Percentiles rank a stretch among this genome's conserved stretches.
phyloP scores from a whole-genome alignment of 176 grass and related monocot species.

The Lolium rigidum region DNA sequence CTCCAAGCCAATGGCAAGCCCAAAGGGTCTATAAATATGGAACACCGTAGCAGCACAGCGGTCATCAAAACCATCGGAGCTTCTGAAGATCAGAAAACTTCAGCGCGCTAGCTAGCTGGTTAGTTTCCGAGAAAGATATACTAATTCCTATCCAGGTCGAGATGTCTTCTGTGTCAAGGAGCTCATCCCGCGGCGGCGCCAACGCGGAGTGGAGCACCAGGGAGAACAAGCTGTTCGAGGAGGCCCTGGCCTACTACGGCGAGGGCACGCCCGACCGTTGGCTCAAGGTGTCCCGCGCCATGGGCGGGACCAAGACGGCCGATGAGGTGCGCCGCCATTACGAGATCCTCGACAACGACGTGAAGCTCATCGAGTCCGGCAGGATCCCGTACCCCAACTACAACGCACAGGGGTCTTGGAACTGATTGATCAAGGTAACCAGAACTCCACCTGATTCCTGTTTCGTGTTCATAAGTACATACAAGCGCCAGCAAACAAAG shows the following conservation, averaged over 20 bases:
- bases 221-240: slow-evolving; percentile 93
- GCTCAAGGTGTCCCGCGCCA: slow-evolving; percentile 77
- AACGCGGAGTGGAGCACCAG: slow-evolving; percentile 57
- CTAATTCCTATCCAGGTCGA: slow-evolving; percentile 4
- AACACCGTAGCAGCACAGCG: slow-evolving; percentile 28
- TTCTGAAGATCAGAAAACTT: slow-evolving; percentile 18
- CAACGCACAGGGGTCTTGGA: slow-evolving; percentile 52
- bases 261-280: slow-evolving; percentile 86
- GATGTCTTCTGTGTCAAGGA: slow-evolving; percentile 60
- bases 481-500: neutral
- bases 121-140: slow-evolving; percentile 28
- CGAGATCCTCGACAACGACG: slow-evolving; percentile 66
- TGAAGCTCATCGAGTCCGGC: slow-evolving; percentile 61
- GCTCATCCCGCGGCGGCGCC: slow-evolving; percentile 37
- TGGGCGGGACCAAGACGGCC: slow-evolving; percentile 73
- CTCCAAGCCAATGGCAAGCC: no score
- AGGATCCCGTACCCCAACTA: slow-evolving; percentile 72
- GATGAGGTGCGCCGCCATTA: slow-evolving; percentile 83
- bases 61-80: slow-evolving; percentile 38
- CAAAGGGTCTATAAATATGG: slow-evolving; percentile 53
- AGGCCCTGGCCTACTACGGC: slow-evolving; percentile 68
- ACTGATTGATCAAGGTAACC: slow-evolving; percentile 33
- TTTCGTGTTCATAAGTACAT: neutral
- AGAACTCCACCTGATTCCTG: neutral
- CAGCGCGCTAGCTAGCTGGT: slow-evolving; percentile 15